Evolutionary conservation across 352 stramenopile species (phyloP), one percentile per base, ranked within the genome.

Genomic region (Phytophthora podocarpi): DNA sequence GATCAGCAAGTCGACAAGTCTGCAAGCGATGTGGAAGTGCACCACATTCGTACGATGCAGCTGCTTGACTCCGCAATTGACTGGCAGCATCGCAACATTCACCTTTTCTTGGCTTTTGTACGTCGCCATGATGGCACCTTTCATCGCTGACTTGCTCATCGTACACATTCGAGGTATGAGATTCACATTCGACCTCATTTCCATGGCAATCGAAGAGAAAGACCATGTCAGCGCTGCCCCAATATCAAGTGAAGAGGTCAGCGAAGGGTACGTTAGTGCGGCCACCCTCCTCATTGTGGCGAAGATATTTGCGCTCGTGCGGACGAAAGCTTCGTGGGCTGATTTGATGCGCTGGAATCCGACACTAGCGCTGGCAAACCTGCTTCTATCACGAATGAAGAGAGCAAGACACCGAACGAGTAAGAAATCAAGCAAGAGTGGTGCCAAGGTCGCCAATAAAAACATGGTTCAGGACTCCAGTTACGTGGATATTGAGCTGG

Each of bases 161-260:
- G 34, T 80, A 20, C 64, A 63, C 3, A 61, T 62, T 1, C 60
- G 60, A 7, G 34, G 67, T 11, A 70, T 71, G 45, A 61, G 73
- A 15, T 76, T 82, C 43, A 75, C 67, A 26, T 72, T 72, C n/a
- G 72, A 81, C 3, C 69, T 80, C 26, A 57, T 80, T 24, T 32
- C 32, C 2, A 67, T 64, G 46, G 76, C 72, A 28, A 49, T 69
- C 11, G 65, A 70, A n/a, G 67, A 72, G 35, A 62, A 68, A 23
- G 53, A 60, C 16, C 50, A 62, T 4, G 39, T 61, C 11, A 51
- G 35, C 18, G 51, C 39, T 3, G 20, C 80, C 27, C 45, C 65
- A 6, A 62, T 86, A 11, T 70, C 72, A 2, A 42, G 31, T 2
- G 47, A 42, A 2, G 57, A 65, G 1, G 16, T 58, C 1, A 43